Evolutionary conservation across 805 yeast species (phyloP), one percentile per base, ranked within the genome.

Genomic region (Wickerhamomyces rabaulensis): DNA sequence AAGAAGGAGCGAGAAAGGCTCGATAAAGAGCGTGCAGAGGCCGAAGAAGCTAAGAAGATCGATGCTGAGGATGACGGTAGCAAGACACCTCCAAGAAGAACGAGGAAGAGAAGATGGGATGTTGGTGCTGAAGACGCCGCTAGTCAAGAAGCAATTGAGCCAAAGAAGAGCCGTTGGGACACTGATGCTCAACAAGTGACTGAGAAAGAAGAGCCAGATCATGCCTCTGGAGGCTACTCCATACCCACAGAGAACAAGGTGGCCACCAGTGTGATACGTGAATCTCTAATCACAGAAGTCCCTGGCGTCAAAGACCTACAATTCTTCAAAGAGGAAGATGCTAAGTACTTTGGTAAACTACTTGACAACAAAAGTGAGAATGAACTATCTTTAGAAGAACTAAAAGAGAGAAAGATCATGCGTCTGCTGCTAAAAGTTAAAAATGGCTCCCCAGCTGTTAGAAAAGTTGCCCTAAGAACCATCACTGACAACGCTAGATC

Each of bases 271-370:
- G 57, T 63, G 41, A 57, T 66, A 41, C 58, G 67, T 47, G 60
- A 70, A 50, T 55, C 71, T 13, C 49, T 77, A 22, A 72, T 81
- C 1, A 66, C 77, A 3, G 82, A 80, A 20, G 70, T 83, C 1
- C 85, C 90, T 0, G 89, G 83, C 0, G 73, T 82, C 0, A 73
- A 74, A 35, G 90, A 85, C 26, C 61, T 89, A 13, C 82, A 79
- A 56, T 82, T 70, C 58, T 82, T 87, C 64, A 86, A 80, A 54
- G 82, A 80, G 31, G 79, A 80, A 36, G 97, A 91, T 61, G 69
- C 76, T 61, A 78, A 78, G 58, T 77, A 83, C 56, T 90, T 91
- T 63, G 83, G 85, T 0, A 77, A 78, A 50, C 71, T 87, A 9
- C 60, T 82, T 3, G 65, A 62, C 23, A 53, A 56, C 26, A 62